Conservation (phyloP, 2,329 filamentous ascomycete species). For the Fusarium beomiforme region DNA sequence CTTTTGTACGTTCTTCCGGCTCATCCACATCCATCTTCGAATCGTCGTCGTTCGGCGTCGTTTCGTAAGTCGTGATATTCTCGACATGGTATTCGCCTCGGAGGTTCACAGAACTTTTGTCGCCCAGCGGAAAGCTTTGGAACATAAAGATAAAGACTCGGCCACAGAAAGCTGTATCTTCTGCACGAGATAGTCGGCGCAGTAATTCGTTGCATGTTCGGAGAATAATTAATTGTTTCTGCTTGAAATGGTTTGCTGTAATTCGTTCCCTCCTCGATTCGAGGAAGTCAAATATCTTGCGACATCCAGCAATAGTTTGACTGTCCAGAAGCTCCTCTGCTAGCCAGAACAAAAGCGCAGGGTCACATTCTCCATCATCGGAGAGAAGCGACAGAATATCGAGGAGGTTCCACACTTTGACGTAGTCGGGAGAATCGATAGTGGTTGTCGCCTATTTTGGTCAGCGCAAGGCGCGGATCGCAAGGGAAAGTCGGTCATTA, state of each 20-base stretch:
- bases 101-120: constrained; percentile 97
- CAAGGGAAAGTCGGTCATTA: constrained; percentile 55
- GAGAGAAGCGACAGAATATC: constrained; percentile 91
- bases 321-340: constrained; percentile 96
- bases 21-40: constrained; percentile 73
- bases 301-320: constrained; percentile 91
- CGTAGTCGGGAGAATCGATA: constrained; percentile 82
- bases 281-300: constrained; percentile 91
- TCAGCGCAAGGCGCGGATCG: constrained; percentile 45
- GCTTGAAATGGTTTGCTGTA: constrained; percentile 80
- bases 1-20: constrained; percentile 51
- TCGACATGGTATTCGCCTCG: constrained; percentile 96
- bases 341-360: constrained; percentile 86
- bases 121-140: constrained; percentile 94
- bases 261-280: constrained; percentile 92
- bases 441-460: constrained; percentile 71
- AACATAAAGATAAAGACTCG: constrained; percentile 99
- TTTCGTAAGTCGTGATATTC: constrained; percentile 86
- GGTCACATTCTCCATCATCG: constrained; percentile 80
- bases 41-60: constrained; percentile 48
- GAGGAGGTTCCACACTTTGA: constrained; percentile 90
- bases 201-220: constrained; percentile 94
- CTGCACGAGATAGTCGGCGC: constrained; percentile 91
- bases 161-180: constrained; percentile 97
- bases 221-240: constrained; percentile 90